Evolutionary conservation across 129 eudicot genomes (phyloP).

Genomic region (Helianthus tuberosus): DNA sequence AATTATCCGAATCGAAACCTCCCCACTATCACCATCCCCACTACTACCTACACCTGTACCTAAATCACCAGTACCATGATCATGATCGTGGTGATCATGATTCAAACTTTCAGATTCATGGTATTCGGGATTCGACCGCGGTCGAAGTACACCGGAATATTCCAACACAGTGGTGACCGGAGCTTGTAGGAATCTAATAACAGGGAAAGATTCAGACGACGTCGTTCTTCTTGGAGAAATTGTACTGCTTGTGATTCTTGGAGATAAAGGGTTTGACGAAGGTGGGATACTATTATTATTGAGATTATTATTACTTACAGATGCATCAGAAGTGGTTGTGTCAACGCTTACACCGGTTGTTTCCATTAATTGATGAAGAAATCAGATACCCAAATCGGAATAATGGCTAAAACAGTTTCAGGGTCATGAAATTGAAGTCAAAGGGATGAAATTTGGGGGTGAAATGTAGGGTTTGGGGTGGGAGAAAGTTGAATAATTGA

Average conservation of each 20-base stretch:
- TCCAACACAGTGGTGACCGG: slow-evolving; percentile 66
- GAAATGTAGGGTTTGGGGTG: neutral
- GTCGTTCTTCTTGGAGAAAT: slow-evolving; percentile 25
- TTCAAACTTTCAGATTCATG: slow-evolving; percentile 44
- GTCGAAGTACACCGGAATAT: slow-evolving; percentile 49
- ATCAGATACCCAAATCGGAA: neutral
- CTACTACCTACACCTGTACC: slow-evolving; percentile 24
- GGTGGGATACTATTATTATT: slow-evolving; percentile 4
- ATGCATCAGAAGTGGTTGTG: slow-evolving; percentile 21
- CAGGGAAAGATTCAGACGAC: slow-evolving; percentile 26
- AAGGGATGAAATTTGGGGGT: slow-evolving; percentile 10
- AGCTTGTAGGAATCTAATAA: slow-evolving; percentile 56
- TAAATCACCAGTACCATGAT: slow-evolving; percentile 24
- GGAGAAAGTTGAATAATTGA: slow-evolving; percentile 7
- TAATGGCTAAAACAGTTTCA: neutral
- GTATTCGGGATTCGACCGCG: slow-evolving; percentile 35
- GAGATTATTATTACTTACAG: slow-evolving; percentile 11
- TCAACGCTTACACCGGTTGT: slow-evolving; percentile 26
- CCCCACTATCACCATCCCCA: slow-evolving; percentile 40
- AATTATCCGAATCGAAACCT: slow-evolving; percentile 74
- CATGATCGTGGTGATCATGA: slow-evolving; percentile 13
- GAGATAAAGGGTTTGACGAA: slow-evolving; percentile 14
- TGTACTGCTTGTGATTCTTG: neutral
- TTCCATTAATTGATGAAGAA: slow-evolving; percentile 28
- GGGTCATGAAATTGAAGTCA: slow-evolving; percentile 5